phyloP scores from a whole-genome alignment of 495 filamentous ascomycete genomes.

The Rhypophila decipiens region DNA sequence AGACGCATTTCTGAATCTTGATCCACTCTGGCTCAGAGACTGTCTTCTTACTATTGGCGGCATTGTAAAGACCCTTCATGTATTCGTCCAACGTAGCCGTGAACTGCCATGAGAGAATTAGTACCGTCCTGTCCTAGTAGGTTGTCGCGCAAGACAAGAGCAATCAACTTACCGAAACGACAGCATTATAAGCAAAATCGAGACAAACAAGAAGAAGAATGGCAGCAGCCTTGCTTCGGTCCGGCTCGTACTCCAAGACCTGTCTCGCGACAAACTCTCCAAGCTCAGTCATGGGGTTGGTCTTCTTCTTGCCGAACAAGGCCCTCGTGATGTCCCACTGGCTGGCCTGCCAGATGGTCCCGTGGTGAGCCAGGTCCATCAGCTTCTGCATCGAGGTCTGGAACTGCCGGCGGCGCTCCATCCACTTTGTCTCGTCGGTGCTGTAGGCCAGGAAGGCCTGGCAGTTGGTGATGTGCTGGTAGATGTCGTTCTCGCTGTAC shows the following conservation, averaged over 20 bases:
- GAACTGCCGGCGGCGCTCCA: slow-evolving; percentile 12
- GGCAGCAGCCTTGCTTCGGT: slow-evolving; percentile 10
- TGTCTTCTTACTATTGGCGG: too few relatives aligned
- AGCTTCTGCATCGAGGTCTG: slow-evolving; percentile 5
- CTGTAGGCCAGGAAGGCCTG: slow-evolving; percentile 15
- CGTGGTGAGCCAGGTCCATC: slow-evolving; percentile 5
- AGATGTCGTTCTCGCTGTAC: slow-evolving; percentile 16
- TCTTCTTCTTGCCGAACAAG: background rate
- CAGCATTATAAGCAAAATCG: slow-evolving; percentile 12
- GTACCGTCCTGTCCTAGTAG: too few relatives aligned
- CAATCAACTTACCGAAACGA: slow-evolving; percentile 1
- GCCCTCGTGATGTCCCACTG: background rate
- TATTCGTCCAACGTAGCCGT: too few relatives aligned
- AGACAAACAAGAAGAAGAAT: slow-evolving; percentile 13
- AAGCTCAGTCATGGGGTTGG: slow-evolving; percentile 8
- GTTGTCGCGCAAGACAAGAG: too few relatives aligned
- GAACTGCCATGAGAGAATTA: too few relatives aligned
- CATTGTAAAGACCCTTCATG: too few relatives aligned
- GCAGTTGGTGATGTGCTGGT: slow-evolving; percentile 17
- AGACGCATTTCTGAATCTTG: too few relatives aligned
- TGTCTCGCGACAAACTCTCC: slow-evolving; percentile 3
- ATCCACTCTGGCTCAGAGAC: too few relatives aligned
- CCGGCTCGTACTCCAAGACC: slow-evolving; percentile 6
- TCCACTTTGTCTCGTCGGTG: slow-evolving; percentile 11
- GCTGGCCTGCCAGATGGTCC: slow-evolving; percentile 3